Conservation (phyloP, 345 rosid species). For the Kandelia obovata region DNA sequence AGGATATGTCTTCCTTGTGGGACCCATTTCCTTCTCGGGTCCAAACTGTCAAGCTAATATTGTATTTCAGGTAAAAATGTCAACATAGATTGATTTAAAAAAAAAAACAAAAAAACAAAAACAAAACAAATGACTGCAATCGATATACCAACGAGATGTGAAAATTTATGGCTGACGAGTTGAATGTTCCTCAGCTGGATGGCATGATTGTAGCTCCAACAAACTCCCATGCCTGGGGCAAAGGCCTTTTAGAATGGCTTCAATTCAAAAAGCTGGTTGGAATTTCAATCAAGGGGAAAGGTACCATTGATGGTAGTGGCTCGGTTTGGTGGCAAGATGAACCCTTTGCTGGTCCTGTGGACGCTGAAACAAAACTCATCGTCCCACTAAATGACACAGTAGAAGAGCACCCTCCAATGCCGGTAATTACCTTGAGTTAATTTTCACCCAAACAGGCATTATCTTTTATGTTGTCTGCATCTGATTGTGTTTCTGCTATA, state of each 20-base stretch:
- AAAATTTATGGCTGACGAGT: slow-evolving; percentile 6
- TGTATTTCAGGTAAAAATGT: slow-evolving; percentile 69
- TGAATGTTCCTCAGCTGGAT: slow-evolving; percentile 53
- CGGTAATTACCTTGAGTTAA: slow-evolving; percentile 39
- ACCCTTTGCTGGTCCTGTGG: slow-evolving; percentile 55
- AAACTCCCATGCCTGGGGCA: slow-evolving; percentile 58
- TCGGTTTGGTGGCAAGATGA: slow-evolving; percentile 86
- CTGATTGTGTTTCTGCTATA: slow-evolving; percentile 27
- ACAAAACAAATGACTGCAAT: too few species aligned
- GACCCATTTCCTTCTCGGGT: slow-evolving; percentile 91
- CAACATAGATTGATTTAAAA: background rate
- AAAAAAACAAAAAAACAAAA: too few species aligned
- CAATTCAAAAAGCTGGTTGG: slow-evolving; percentile 80
- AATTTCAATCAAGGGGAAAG: slow-evolving; percentile 72
- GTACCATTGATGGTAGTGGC: slow-evolving; percentile 90
- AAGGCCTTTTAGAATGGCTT: slow-evolving; percentile 76
- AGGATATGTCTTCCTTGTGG: slow-evolving; percentile 57
- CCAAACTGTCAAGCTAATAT: slow-evolving; percentile 78
- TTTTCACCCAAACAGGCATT: slow-evolving; percentile 1
- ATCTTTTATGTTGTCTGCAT: slow-evolving; percentile 9
- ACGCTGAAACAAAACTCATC: slow-evolving; percentile 53
- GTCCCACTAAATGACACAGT: slow-evolving; percentile 54
- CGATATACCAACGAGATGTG: too few species aligned
- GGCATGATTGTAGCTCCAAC: slow-evolving; percentile 84
- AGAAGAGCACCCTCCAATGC: slow-evolving; percentile 55